These are phyloP conservation scores for Pythium brachiatum DNA, from an alignment of 352 stramenopile genomes.

Conservation along the genomic window DNA sequence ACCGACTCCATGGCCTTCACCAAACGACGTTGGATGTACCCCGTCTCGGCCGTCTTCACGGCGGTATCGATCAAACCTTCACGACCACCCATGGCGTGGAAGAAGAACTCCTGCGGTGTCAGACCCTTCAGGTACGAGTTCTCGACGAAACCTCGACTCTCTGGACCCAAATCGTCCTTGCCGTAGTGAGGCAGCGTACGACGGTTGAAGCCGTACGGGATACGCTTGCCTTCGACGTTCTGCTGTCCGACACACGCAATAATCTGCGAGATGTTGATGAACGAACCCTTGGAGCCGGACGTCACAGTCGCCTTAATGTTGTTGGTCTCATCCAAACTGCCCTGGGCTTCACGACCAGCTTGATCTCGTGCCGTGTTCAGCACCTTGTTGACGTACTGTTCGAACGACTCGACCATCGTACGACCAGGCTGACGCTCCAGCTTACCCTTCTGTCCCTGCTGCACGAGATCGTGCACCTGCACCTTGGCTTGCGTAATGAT, in stretches of 20 bases:
- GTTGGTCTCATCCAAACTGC: conserved; percentile 94
- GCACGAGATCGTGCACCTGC: conserved; percentile 92
- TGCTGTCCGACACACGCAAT: conserved; percentile 99
- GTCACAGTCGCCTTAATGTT: conserved; percentile 99
- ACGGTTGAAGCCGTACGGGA: conserved; percentile 94
- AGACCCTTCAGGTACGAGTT: conserved; percentile 98
- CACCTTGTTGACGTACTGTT: conserved; percentile 98
- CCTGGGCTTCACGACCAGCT: conserved; percentile 76
- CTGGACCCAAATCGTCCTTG: conserved; percentile 97
- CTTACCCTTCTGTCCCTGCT: conserved; percentile 96
- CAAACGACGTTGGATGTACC: conserved; percentile 99
- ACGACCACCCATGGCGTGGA: conserved; percentile 99
- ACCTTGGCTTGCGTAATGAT: conserved; percentile 99
- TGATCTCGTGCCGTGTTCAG: conserved; percentile 88
- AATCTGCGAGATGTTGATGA: conserved; percentile 99
- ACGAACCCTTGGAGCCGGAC: conserved; percentile 98
- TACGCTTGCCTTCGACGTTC: conserved; percentile 98
- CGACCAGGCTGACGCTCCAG: conserved; percentile 97
- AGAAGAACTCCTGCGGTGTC: conserved; percentile 98
- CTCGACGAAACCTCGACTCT: conserved; percentile 98
- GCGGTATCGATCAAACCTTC: conserved; percentile 99
- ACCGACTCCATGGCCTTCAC: conserved; percentile 99
- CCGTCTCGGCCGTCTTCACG: conserved; percentile 99
- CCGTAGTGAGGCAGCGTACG: conserved; percentile 95
- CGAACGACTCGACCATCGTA: conserved; percentile 99